Conservation (phyloP, 1,284 basidiomycete genomes). For the Ceratobasidium theobromae region DNA sequence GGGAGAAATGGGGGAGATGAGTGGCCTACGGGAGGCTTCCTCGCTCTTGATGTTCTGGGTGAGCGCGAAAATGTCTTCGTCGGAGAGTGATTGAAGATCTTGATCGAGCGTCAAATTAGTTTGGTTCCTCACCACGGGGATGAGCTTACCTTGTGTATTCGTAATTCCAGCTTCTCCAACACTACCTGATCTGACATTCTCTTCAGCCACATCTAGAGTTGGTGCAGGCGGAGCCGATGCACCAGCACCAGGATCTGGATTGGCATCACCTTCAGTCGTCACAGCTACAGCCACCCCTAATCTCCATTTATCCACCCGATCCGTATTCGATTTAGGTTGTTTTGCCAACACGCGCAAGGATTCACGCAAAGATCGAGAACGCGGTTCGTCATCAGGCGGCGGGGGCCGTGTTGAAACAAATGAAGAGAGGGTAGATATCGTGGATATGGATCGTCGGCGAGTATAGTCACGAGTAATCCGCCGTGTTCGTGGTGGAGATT, state of each 20-base stretch:
- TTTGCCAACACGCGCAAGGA: slow-evolving; percentile 11
- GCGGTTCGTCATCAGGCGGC: background rate
- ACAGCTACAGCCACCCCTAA: slow-evolving; percentile 5
- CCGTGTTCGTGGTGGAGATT: background rate
- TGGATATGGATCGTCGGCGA: background rate
- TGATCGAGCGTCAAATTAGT: background rate
- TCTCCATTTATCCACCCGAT: slow-evolving; percentile 23
- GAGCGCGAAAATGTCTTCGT: slow-evolving; percentile 33
- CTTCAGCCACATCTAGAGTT: background rate
- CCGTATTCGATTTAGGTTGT: slow-evolving; percentile 12
- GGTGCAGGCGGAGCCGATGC: background rate
- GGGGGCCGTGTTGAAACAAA: background rate
- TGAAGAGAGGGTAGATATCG: slow-evolving; percentile 17
- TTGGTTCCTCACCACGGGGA: no score
- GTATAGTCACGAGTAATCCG: background rate
- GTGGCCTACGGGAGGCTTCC: slow-evolving; percentile 26
- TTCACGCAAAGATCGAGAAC: background rate
- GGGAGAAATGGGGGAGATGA: slow-evolving; percentile 19
- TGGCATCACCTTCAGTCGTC: background rate
- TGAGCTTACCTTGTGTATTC: background rate
- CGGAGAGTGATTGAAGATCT: slow-evolving; percentile 30
- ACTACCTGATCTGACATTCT: background rate
- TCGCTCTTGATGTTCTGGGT: slow-evolving; percentile 36
- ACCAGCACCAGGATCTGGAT: background rate
- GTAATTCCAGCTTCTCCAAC: background rate